These are phyloP conservation scores for Xylaria palmicola DNA, from an alignment of 495 filamentous ascomycete genomes.

Conservation along the genomic window DNA sequence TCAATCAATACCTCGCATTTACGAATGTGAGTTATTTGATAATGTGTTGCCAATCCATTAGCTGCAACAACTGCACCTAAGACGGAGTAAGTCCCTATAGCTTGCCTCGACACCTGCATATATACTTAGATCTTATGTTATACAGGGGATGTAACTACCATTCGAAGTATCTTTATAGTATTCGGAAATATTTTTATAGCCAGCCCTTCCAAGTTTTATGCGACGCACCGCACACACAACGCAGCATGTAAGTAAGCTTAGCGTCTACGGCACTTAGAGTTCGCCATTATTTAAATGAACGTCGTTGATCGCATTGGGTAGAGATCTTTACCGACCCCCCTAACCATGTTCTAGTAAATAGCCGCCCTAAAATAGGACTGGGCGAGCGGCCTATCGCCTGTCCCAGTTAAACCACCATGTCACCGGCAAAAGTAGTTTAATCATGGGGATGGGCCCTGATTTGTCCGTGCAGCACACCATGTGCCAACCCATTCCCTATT, in stretches of 20 bases:
- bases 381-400: constrained; percentile 17
- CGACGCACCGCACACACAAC: not conserved
- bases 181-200: not conserved
- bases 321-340: constrained; percentile 23
- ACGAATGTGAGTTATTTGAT: not conserved
- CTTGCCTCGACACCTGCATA: not conserved
- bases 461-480: constrained; percentile 2
- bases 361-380: constrained; percentile 19
- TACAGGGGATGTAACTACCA: not conserved
- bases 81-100: not conserved
- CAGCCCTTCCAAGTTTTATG: not conserved
- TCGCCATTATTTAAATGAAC: constrained; percentile 9
- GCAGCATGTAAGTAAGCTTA: constrained; percentile 1
- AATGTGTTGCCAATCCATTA: not conserved
- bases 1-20: not conserved
- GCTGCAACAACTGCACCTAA: too few species aligned
- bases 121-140: not conserved
- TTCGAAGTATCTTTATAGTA: not conserved
- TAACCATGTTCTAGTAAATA: constrained; percentile 18
- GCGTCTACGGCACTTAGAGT: constrained; percentile 16
- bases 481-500: constrained; percentile 3
- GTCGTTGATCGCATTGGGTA: constrained; percentile 10
- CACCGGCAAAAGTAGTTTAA: constrained; percentile 25
- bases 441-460: constrained; percentile 15
- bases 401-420: constrained; percentile 24